Base-by-base conservation (phyloP, 2,329 filamentous ascomycete species). In the Cytospora leucostoma region DNA sequence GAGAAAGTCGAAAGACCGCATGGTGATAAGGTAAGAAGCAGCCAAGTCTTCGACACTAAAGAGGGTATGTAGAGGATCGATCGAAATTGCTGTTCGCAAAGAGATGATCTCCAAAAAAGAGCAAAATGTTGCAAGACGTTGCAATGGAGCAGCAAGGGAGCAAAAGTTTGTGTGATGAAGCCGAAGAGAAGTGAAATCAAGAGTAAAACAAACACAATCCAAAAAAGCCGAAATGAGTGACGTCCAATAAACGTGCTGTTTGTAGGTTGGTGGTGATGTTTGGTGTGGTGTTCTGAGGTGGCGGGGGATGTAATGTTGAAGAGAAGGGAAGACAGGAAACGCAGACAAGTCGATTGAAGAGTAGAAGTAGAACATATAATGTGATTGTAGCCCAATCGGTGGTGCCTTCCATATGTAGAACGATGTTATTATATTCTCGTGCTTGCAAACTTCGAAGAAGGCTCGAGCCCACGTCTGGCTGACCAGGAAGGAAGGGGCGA, bases 211-310 rank as follows among this genome's bases (percentile, higher is more conserved):
- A 63, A 59, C 61, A 65, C 66, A 57, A 65, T 66, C 54, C 66
- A 66, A 67, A 64, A 66, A 65, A 52, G 40, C 54, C 57, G 44
- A 57, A 67, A 62, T 52, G 62, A 63, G 63, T 59, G 65, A 63
- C 65, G 64, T 65, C 62, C 64, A 65, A 65, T 67, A 68, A 68
- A 66, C 65, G 65, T 61, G 58, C 52, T 65, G 56, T 55, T 65
- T 60, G 59, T 66, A 63, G 62, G 61, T 56, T 53, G 60, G 55
- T 49, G 56, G 54, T 63, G 64, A 58, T 57, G 59, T 62, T 57
- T 49, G 53, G 54, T 49, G 54, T 59, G 55, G 40, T 64, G 61
- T 55, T 63, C 53, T 49, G 54, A 47, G 47, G 54, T 51, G 60
- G 51, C 44, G 34, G 34, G 38, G 61, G 60, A 52, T 65, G 52